Conservation (phyloP, 768 basidiomycete species). For the Tylopilus subfusipes region DNA sequence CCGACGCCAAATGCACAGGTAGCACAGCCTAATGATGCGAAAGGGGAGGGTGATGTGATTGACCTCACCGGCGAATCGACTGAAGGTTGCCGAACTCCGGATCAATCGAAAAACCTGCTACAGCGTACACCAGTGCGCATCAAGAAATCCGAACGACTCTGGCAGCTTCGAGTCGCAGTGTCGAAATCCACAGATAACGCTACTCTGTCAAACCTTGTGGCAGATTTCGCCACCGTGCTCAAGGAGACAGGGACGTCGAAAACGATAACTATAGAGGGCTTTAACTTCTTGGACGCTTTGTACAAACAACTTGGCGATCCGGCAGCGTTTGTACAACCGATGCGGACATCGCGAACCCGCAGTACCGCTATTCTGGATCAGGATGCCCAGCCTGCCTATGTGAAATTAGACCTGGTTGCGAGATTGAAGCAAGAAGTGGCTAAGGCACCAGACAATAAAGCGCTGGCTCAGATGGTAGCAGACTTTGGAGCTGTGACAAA, state of each 20-base stretch:
- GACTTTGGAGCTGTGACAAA: slow-evolving; percentile 72
- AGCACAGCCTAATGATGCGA: slow-evolving; percentile 28
- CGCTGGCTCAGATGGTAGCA: slow-evolving; percentile 60
- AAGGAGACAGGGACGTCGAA: slow-evolving; percentile 59
- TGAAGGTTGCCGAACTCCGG: slow-evolving; percentile 31
- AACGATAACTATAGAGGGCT: slow-evolving; percentile 67
- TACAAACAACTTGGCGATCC: slow-evolving; percentile 71
- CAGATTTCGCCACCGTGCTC: slow-evolving; percentile 60
- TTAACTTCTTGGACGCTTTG: slow-evolving; percentile 64
- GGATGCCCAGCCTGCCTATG: slow-evolving; percentile 43
- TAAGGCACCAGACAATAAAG: slow-evolving; percentile 48
- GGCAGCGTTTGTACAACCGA: slow-evolving; percentile 51
- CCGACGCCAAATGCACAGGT: slow-evolving; percentile 28
- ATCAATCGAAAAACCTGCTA: slow-evolving; percentile 16
- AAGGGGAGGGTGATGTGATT: slow-evolving; percentile 35
- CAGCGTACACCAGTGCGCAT: slow-evolving; percentile 33
- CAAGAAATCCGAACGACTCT: slow-evolving; percentile 47
- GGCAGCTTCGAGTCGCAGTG: slow-evolving; percentile 42
- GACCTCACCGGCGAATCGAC: slow-evolving; percentile 40
- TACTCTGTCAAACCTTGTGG: slow-evolving; percentile 50
- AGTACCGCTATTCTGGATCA: slow-evolving; percentile 40
- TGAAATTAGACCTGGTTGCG: slow-evolving; percentile 59
- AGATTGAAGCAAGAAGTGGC: slow-evolving; percentile 54
- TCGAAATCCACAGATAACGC: slow-evolving; percentile 50
- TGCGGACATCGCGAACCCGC: slow-evolving; percentile 45